These are phyloP conservation scores for Botrytis tulipae DNA, from an alignment of 2,329 filamentous ascomycete species.

Conservation along the genomic window DNA sequence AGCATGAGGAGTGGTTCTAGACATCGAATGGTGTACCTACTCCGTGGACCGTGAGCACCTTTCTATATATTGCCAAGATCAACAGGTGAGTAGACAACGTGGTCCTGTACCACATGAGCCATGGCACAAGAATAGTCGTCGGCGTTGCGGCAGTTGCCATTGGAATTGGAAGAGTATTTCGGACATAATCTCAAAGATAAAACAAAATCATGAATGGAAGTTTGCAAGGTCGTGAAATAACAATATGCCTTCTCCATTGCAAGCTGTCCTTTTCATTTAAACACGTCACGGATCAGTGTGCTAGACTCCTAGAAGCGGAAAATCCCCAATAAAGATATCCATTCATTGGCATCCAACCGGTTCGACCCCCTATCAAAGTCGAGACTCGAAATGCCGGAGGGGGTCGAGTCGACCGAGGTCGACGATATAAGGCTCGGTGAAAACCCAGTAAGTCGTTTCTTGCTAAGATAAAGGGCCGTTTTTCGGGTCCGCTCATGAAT, in stretches of 20 bases:
- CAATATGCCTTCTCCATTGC: neutral
- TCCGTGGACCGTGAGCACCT: neutral
- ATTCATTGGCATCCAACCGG: neutral
- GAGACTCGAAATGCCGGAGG: neutral
- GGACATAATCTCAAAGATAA: neutral
- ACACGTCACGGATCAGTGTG: conserved; percentile 9
- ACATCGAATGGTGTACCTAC: neutral
- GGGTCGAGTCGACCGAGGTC: neutral
- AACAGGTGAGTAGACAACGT: neutral
- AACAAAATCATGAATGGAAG: neutral
- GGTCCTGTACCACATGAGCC: neutral
- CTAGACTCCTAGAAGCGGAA: neutral
- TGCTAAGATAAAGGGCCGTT: conserved; percentile 10
- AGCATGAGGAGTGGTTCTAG: neutral
- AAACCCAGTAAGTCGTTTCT: neutral
- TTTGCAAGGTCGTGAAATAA: neutral
- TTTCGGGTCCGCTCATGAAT: neutral
- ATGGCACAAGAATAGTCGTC: neutral
- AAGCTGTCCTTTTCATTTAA: conserved; percentile 10
- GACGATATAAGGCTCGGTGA: neutral
- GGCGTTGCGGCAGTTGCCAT: neutral
- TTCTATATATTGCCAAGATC: neutral
- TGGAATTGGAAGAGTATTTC: neutral
- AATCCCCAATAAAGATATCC: neutral
- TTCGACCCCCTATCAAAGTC: neutral